These are phyloP conservation scores for Phytopythium sindhum DNA, from an alignment of 352 stramenopile species.

Conservation along the genomic window DNA sequence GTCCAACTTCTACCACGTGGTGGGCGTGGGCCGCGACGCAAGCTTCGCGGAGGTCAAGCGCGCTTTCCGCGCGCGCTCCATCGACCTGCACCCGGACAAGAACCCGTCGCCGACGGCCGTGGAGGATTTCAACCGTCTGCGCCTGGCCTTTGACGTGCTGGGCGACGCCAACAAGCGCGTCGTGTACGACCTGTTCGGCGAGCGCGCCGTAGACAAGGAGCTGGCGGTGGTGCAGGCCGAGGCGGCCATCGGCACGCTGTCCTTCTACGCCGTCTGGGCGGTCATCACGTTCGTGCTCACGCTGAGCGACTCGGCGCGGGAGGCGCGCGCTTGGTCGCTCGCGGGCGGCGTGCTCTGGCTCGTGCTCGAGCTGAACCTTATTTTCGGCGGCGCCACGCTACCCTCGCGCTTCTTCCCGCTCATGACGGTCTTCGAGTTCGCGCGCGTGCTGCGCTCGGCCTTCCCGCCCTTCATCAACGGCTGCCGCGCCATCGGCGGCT, in stretches of 20 bases:
- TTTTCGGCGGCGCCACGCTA: conserved; percentile 57
- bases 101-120: conserved; percentile 90
- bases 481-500: conserved; percentile 92
- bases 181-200: conserved; percentile 96
- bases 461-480: conserved; percentile 97
- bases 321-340: conserved; percentile 92
- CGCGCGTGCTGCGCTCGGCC: conserved; percentile 89
- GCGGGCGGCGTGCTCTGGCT: conserved; percentile 93
- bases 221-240: conserved; percentile 88
- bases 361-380: conserved; percentile 92
- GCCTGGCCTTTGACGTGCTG: conserved; percentile 93
- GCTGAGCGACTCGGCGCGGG: conserved; percentile 84
- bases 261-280: conserved; percentile 95
- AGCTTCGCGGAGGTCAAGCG: conserved; percentile 95
- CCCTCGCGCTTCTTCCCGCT: conserved; percentile 63
- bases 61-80: conserved; percentile 92
- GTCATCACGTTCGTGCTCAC: conserved; percentile 96
- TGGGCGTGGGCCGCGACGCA: conserved; percentile 88
- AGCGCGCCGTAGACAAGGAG: conserved; percentile 86
- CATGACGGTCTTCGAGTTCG: conserved; percentile 91
- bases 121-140: conserved; percentile 92
- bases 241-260: conserved; percentile 87
- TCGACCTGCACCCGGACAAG: conserved; percentile 97
- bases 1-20: conserved; percentile 93
- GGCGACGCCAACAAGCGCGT: conserved; percentile 91